Percentiles rank a stretch among this genome's conserved stretches.
These are phyloP conservation scores for Lodderomyces metapsilosis DNA, from an alignment of 1,139 yeast genomes.

Conservation along the genomic window DNA sequence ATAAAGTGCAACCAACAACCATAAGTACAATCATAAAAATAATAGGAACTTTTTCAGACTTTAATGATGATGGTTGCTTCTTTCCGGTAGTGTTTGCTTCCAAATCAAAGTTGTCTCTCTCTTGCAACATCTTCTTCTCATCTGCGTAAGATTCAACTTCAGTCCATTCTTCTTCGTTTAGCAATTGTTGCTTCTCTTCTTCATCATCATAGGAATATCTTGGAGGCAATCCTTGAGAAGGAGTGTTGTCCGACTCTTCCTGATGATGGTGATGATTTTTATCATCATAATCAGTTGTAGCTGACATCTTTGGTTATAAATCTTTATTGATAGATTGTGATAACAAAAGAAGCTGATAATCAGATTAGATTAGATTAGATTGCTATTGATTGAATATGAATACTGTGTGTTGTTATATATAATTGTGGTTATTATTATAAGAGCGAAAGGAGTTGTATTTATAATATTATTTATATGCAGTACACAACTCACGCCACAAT, in stretches of 20 bases:
- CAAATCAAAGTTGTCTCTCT: constrained; percentile 2
- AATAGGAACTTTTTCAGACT: neutral
- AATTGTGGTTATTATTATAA: too few species aligned
- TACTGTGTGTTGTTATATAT: too few species aligned
- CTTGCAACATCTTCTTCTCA: constrained; percentile 4
- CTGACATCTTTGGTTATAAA: too few species aligned
- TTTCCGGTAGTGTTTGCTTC: constrained; percentile 1
- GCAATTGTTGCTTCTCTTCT: constrained; percentile 5
- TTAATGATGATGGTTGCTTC: neutral
- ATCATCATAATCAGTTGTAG: too few species aligned
- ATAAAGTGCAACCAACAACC: neutral
- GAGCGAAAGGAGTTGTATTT: too few species aligned
- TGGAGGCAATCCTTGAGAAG: neutral
- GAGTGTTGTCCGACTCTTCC: too few species aligned
- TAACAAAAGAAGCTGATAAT: too few species aligned
- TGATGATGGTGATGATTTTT: neutral
- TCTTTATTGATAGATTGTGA: too few species aligned
- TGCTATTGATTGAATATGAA: too few species aligned
- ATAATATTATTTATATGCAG: too few species aligned
- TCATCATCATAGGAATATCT: neutral
- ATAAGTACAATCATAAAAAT: neutral
- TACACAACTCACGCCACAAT: too few species aligned
- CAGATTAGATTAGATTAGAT: too few species aligned
- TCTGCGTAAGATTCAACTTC: neutral
- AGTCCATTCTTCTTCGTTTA: constrained; percentile 4